Conservation (phyloP, 345 rosid species). For the Schrenkiella parvula region DNA sequence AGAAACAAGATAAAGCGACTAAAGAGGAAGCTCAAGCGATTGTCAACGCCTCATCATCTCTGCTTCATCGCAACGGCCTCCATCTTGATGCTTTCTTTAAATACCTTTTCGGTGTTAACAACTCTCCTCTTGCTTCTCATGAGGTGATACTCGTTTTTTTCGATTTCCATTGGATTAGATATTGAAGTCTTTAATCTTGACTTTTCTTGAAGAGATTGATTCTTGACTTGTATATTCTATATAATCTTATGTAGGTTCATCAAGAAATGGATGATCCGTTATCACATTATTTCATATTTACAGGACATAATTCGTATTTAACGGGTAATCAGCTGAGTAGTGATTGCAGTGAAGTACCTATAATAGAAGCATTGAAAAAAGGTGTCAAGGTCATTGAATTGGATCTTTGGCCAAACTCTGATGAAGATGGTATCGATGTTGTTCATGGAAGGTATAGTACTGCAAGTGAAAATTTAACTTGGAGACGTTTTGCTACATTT, state of each 20-base stretch:
- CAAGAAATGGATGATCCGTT: constrained; percentile 86
- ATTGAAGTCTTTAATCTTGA: not conserved
- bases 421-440: constrained; percentile 63
- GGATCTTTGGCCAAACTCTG: constrained; percentile 93
- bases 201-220: not conserved
- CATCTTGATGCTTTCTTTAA: constrained; percentile 60
- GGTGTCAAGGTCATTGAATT: constrained; percentile 91
- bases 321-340: constrained; percentile 97
- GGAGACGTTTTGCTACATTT: not conserved
- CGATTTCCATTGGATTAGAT: not conserved
- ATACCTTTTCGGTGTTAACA: constrained; percentile 50
- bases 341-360: constrained; percentile 90
- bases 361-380: constrained; percentile 56
- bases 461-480: not conserved
- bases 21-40: constrained; percentile 58
- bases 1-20: constrained; percentile 48
- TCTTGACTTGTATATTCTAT: not conserved
- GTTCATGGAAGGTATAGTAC: constrained; percentile 70
- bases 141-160: constrained; percentile 32
- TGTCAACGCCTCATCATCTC: constrained; percentile 37
- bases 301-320: constrained; percentile 91
- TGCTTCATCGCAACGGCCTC: constrained; percentile 50
- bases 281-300: constrained; percentile 78
- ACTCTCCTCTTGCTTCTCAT: constrained; percentile 49
- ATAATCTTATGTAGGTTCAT: constrained; percentile 52